A percentile compares a stretch with the other conserved stretches of the same genome.
phyloP scores from a whole-genome alignment of 2,329 filamentous ascomycete genomes.

The Sporothrix brunneoviolacea region DNA sequence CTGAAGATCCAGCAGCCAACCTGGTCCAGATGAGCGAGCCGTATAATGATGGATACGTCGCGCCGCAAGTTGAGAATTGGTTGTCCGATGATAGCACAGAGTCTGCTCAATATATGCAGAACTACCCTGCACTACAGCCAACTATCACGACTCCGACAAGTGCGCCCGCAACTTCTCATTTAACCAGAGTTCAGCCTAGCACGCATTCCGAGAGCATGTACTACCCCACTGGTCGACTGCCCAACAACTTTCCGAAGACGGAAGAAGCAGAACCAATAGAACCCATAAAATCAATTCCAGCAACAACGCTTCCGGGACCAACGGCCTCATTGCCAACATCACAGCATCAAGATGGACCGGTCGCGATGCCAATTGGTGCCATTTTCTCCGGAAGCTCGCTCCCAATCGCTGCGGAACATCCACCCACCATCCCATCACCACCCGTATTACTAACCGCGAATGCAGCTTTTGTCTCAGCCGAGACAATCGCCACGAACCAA shows the following conservation, averaged over 20 bases:
- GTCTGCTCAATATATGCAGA: slow-evolving; percentile 26
- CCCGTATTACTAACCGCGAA: too few relatives aligned
- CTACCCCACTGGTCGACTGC: slow-evolving; percentile 25
- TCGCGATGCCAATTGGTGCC: not conserved
- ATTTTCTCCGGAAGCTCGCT: not conserved
- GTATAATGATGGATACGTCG: slow-evolving; percentile 19
- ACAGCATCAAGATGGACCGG: not conserved
- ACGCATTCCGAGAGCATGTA: slow-evolving; percentile 34
- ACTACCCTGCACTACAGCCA: slow-evolving; percentile 33
- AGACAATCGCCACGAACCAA: too few relatives aligned
- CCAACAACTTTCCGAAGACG: not conserved
- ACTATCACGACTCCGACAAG: slow-evolving; percentile 17
- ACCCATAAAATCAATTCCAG: not conserved
- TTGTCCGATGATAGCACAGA: slow-evolving; percentile 26
- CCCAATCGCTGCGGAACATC: not conserved
- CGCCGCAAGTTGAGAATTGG: slow-evolving; percentile 23
- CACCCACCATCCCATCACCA: not conserved
- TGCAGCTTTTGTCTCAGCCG: too few relatives aligned
- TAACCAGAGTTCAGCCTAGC: slow-evolving; percentile 19
- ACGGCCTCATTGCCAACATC: not conserved
- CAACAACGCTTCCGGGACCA: not conserved
- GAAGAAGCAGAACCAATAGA: not conserved
- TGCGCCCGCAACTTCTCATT: not conserved
- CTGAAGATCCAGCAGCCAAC: slow-evolving; percentile 21
- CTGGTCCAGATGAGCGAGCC: slow-evolving; percentile 17